These are phyloP conservation scores for Amanita muscaria DNA, from an alignment of 768 basidiomycete genomes.

Conservation along the genomic window DNA sequence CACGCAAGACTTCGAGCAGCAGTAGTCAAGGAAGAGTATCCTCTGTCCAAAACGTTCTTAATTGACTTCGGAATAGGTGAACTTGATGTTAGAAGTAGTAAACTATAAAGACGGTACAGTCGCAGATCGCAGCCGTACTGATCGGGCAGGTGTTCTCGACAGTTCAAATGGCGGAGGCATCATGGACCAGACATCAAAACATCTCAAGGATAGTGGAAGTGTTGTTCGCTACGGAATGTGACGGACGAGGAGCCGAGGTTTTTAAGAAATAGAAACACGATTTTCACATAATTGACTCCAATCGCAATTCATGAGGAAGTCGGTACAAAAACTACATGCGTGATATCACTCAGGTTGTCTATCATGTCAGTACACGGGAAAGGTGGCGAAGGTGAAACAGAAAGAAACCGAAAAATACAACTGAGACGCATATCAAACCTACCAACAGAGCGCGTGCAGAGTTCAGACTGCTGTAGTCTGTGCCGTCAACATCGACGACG, in stretches of 20 bases:
- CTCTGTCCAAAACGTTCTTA: slow-evolving; percentile 58
- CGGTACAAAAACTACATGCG: slow-evolving; percentile 41
- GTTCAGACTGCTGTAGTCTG: no score
- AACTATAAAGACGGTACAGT: slow-evolving; percentile 59
- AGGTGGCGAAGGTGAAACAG: no score
- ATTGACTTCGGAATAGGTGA: slow-evolving; percentile 75
- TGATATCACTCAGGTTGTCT: no score
- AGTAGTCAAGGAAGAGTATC: slow-evolving; percentile 53
- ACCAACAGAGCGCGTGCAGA: no score
- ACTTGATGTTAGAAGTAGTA: slow-evolving; percentile 69
- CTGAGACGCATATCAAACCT: no score
- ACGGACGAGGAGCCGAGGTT: no score
- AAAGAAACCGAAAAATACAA: no score
- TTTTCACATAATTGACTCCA: background rate
- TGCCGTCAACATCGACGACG: no score
- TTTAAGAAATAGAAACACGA: no score
- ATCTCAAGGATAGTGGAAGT: slow-evolving; percentile 48
- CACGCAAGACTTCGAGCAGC: slow-evolving; percentile 50
- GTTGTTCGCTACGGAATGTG: slow-evolving; percentile 65
- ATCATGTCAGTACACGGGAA: no score
- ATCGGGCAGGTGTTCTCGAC: slow-evolving; percentile 34
- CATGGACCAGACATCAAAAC: slow-evolving; percentile 35
- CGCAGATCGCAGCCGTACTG: slow-evolving; percentile 36
- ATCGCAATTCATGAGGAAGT: slow-evolving; percentile 42
- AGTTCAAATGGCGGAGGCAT: slow-evolving; percentile 68